Conservation (phyloP, 2,329 filamentous ascomycete species). For the Pestalotiopsis sp. region DNA sequence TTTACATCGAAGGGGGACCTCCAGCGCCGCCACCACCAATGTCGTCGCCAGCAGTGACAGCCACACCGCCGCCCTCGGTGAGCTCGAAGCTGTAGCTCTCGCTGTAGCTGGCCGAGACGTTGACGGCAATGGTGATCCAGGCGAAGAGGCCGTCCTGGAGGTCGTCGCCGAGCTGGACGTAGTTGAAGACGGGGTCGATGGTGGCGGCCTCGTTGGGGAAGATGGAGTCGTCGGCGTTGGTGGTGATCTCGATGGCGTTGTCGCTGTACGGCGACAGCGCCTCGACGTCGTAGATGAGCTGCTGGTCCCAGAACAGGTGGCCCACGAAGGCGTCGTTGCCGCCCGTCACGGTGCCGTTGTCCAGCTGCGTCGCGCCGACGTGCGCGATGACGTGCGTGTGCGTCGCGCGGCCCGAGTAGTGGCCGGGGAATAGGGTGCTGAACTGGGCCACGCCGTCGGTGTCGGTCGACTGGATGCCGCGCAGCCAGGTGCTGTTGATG, state of each 20-base stretch:
- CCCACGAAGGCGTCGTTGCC: slow-evolving; percentile 58
- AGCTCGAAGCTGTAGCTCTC: slow-evolving; percentile 4
- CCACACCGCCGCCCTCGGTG: not conserved
- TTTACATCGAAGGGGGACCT: not conserved
- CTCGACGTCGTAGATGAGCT: slow-evolving; percentile 43
- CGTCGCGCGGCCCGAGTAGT: slow-evolving; percentile 45
- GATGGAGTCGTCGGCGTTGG: slow-evolving; percentile 5
- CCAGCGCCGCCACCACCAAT: not conserved
- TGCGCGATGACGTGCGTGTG: slow-evolving; percentile 55
- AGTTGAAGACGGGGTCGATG: slow-evolving; percentile 10
- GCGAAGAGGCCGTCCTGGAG: slow-evolving; percentile 3
- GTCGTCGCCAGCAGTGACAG: not conserved
- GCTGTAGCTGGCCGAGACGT: slow-evolving; percentile 3
- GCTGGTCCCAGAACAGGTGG: slow-evolving; percentile 67
- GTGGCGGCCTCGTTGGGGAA: slow-evolving; percentile 5
- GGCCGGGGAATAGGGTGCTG: slow-evolving; percentile 44
- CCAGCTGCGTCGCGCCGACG: slow-evolving; percentile 34
- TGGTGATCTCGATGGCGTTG: slow-evolving; percentile 1
- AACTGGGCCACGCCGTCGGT: slow-evolving; percentile 44
- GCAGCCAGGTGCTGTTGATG: slow-evolving; percentile 41
- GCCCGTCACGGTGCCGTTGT: slow-evolving; percentile 47
- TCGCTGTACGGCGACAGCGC: slow-evolving; percentile 1
- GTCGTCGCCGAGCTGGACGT: slow-evolving; percentile 5
- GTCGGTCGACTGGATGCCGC: slow-evolving; percentile 43
- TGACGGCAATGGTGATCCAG: slow-evolving; percentile 9